Base-by-base conservation (phyloP, 2,329 filamentous ascomycete species). In the Ophiostoma montium region DNA sequence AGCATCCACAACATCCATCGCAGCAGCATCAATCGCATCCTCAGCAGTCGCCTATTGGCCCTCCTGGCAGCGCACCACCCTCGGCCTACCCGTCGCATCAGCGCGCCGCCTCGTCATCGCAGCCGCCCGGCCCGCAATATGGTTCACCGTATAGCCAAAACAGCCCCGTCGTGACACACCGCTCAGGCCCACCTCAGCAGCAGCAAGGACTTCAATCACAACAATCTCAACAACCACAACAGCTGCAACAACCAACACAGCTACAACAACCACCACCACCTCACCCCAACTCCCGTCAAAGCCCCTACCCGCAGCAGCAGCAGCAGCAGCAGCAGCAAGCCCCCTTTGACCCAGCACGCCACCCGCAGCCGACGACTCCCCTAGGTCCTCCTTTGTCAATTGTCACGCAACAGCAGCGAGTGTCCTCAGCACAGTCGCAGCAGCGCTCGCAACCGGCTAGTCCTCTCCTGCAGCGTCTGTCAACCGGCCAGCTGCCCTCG, bases 391-490 rank as follows among this genome's bases (percentile, higher is more conserved):
- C 43, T 46, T 46, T 46, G 35, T 36, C 35, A 8, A 36, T 15
- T 15, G 16, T 35, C 11, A 27, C 47, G n/a, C 50, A 52, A 27
- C 23, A 44, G 12, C 30, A 35, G 44, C 33, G 42, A 44, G 16
- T 13, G 16, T 6, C 42, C 19, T 30, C 52, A 36, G 31, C 27
- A 44, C 27, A 32, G n/a, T 39, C 39, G 13, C 52, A 41, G 8
- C 63, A 43, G 58, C 57, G 54, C 71, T 69, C 62, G 62, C 76
- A 74, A 54, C 75, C 76, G 35, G 63, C 72, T 15, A 81, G 77
- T 58, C 75, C 77, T n/a, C 79, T 77, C 59, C 74, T 77, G 58
- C 74, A 77, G 56, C 66, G 73, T 49, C 57, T 66, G 35, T 59
- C 67, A 21, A 58, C 60, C 10, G 12, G 44, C 8, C 47, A 47